A percentile compares a stretch with the other conserved stretches of the same genome.
These are phyloP conservation scores for Kregervanrija pseudodelftensis DNA, from an alignment of 805 yeast species.

Conservation along the genomic window DNA sequence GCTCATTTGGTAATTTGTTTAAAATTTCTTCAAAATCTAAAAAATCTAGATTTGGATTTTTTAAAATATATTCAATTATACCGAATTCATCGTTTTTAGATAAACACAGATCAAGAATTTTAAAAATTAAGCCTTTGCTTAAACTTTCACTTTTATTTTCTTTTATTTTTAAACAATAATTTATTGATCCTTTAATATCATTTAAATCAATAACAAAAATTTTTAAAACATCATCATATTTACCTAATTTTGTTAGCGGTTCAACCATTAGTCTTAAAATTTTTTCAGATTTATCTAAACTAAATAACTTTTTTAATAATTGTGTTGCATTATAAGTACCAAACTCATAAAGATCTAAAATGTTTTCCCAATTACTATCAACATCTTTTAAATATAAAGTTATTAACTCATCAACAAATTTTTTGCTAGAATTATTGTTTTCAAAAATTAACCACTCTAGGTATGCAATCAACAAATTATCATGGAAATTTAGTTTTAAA, in stretches of 20 bases:
- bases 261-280: conserved; percentile 43
- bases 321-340: conserved; percentile 33
- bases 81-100: conserved; percentile 8
- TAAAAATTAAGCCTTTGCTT: conserved; percentile 33
- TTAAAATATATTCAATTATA: conserved; percentile 25
- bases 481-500: conserved; percentile 25
- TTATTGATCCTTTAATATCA: conserved; percentile 51
- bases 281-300: conserved; percentile 11
- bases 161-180: conserved; percentile 50
- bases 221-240: conserved; percentile 56
- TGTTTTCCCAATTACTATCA: conserved; percentile 21
- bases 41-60: conserved; percentile 17
- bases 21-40: conserved; percentile 32
- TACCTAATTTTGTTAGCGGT: conserved; percentile 51
- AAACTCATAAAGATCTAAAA: conserved; percentile 29
- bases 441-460: conserved; percentile 43
- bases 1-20: conserved; percentile 42
- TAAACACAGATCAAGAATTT: conserved; percentile 37
- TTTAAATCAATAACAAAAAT: conserved; percentile 51
- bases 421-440: conserved; percentile 29
- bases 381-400: conserved; percentile 34
- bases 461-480: conserved; percentile 35
- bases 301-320: conserved; percentile 19
- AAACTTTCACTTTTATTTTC: conserved; percentile 10
- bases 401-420: conserved; percentile 38